Percentiles rank a stretch among this genome's conserved stretches.
phyloP scores from a whole-genome alignment of 306 rosid genomes.

The Pueraria montana region DNA sequence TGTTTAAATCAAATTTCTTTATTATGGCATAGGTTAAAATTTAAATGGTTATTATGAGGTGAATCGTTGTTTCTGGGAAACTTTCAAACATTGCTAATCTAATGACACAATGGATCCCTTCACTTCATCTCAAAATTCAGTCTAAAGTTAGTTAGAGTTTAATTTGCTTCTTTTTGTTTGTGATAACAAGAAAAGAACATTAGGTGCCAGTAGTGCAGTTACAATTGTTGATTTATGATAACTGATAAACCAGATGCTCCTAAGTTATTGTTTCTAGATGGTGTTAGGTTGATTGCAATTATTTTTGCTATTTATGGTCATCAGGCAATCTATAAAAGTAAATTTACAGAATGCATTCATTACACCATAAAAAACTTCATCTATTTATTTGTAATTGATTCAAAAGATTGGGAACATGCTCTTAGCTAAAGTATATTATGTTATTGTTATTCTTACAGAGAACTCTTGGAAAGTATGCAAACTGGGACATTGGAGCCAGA shows the following conservation, averaged over 20 bases:
- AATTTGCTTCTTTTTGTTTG: background rate
- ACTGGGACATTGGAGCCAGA: slow-evolving; percentile 89
- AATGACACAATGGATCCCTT: background rate
- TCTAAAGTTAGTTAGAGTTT: background rate
- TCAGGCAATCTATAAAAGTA: slow-evolving; percentile 2
- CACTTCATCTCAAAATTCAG: slow-evolving; percentile 2
- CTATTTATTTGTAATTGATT: slow-evolving; percentile 2
- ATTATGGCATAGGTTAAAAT: background rate
- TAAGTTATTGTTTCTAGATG: slow-evolving; percentile 18
- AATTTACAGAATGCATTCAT: background rate
- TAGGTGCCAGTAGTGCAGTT: background rate
- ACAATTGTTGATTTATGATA: background rate
- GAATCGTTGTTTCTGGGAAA: background rate
- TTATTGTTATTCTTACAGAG: slow-evolving; percentile 64
- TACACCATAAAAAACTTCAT: background rate
- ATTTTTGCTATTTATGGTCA: slow-evolving; percentile 9
- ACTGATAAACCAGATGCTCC: slow-evolving; percentile 6
- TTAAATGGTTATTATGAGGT: background rate
- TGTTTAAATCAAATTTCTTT: slow-evolving; percentile 10
- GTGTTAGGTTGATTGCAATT: background rate
- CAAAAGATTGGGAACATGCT: slow-evolving; percentile 23
- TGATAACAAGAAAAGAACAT: slow-evolving; percentile 1
- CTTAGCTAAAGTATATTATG: slow-evolving; percentile 33
- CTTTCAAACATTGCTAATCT: background rate
- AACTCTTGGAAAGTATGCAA: slow-evolving; percentile 83